Base-by-base conservation (phyloP, 2,329 filamentous ascomycete genomes). In the Mariannaea sp. region DNA sequence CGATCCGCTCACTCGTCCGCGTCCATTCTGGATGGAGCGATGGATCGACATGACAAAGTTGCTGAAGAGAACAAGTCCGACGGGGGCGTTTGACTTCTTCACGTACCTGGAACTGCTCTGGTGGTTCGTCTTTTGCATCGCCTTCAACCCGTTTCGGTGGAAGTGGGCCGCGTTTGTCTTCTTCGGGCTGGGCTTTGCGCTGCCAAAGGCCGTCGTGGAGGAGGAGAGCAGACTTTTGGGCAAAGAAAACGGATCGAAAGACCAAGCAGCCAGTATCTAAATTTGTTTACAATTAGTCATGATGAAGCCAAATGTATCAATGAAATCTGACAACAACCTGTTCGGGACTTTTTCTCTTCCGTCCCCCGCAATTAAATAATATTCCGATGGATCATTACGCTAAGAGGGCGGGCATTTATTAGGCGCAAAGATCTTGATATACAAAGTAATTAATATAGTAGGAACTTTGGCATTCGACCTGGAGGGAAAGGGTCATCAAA, bases 161-260 rank as follows among this genome's bases (percentile, higher is more conserved):
- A 95, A 95, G 75, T 95, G 90, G 91, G 89, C 87, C 0, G 68
- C 86, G 0, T 95, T 95, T 68, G 89, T 95, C 13, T 86, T 95
- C 64, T 88, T 88, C 55, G 90, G 91, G 0, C 69, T 93, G 24
- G 89, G 88, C 0, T 77, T 82, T 36, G 77, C 76, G 16, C 67
- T 94, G 40, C 90, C 90, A 0, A 77, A 82, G 70, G 77, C 74
- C 12, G 76, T 94, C 20, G 85, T 93, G 1, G 75, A 81, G 59
- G 74, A 81, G 13, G 90, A 95, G 73, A 81, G 87, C 61, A 74
- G 69, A 55, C 58, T 89, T 6, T 73, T 55, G 1, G 60, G 61
- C 1, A 55, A 57, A 1, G 58, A 62, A 20, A 59, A 59, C 4
- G 38, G 49, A 20, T 41, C 41, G 4, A 47, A 47, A 29, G 62